Evolutionary conservation across 129 eudicot species (phyloP), one percentile per base, ranked within the genome.

Genomic region (Tanacetum coccineum): DNA sequence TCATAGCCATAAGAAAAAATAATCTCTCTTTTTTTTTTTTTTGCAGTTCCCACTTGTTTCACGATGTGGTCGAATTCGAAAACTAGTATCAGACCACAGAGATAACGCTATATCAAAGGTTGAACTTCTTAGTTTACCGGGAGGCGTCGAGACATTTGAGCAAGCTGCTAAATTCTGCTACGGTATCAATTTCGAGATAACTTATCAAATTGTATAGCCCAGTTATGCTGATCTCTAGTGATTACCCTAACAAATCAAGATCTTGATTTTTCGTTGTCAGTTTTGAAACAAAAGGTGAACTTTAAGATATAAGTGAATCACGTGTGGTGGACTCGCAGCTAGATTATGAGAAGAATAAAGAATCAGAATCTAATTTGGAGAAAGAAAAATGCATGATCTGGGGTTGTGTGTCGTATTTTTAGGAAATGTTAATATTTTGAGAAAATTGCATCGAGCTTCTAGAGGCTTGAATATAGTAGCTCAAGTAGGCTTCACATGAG

Each of bases 141-240:
- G 99, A 20, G 95, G 99, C 4, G 62, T 84, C 46, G 95, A 94
- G 53, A 45, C 95, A 62, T 89, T 94, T 52, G 99, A 94, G 68
- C 80, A 84, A 42, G 99, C 97, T 13, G 99, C 99, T n/a, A 87
- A 94, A 57, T 94, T 89, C 81, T 94, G 99, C 76, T 94, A 94
- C 18, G 97, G 97, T 1, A 78, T 89, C 60, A 94, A 94, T 44
- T 89, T 94, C 39, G 99, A 94, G 83, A 87, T 94, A 70, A 94
- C 99, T 0, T 72, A 4, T 62, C 86, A 7, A 94, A 94, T n/a
- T n/a, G n/a, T 62, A 95, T 89, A 15, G 95, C 97, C 52, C 99
- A 87, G 40, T 81, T 94, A 2, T 64, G 78, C 64, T 94, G 99
- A 82, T 81, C 36, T 83, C 99, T n/a, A n/a, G n/a, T 14, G 94